Evolutionary conservation across 768 basidiomycete genomes (phyloP), one percentile per base, ranked within the genome.

Genomic region (Rhodosporidiobolus sp.): DNA sequence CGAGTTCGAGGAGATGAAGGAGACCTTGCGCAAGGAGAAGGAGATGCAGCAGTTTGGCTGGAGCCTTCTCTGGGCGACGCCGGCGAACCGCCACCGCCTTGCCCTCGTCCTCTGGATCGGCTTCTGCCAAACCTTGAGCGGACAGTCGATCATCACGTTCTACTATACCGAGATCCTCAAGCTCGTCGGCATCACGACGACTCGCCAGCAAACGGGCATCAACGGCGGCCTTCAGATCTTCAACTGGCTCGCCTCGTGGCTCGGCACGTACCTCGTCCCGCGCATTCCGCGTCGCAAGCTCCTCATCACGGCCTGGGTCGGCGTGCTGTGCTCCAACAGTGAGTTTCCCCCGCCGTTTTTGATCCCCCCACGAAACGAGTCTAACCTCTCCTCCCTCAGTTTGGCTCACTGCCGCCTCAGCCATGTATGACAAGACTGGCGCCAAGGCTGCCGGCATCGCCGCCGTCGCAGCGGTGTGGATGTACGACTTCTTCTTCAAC

Each of bases 1-100:
- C 75, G 82, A 82, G 66, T 83, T 79, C 63, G 80, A 79, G 57
- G 81, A 82, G 72, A 81, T 83, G 75, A 81, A 81, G 77, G 75
- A 77, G 48, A 79, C 82, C n/a, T 77, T 83, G 45, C 58, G 54
- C 48, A 48, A 73, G 30, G 82, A 83, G 75, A 63, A 73, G 54
- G 77, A 76, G 26, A 43, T 61, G 73, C 35, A 46, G 32, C 57
- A 65, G 28, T 57, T 45, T 54, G 61, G 64, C 5, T 74, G 73
- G 73, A 45, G 49, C n/a, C 28, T 58, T 22, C 35, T 74, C 43
- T 69, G 55, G 50, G 60, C 63, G 7, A 65, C 52, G 26, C 32
- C 50, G 19, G 67, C 56, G 2, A 74, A 69, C 35, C 66, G 73
- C 11, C 73, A 65, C 19, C 63, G 73, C 2, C 56, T 49, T 11